Evolutionary conservation across 2,329 filamentous ascomycete species (phyloP), one percentile per base, ranked within the genome.

Genomic region (Hymenoscyphus occultus): DNA sequence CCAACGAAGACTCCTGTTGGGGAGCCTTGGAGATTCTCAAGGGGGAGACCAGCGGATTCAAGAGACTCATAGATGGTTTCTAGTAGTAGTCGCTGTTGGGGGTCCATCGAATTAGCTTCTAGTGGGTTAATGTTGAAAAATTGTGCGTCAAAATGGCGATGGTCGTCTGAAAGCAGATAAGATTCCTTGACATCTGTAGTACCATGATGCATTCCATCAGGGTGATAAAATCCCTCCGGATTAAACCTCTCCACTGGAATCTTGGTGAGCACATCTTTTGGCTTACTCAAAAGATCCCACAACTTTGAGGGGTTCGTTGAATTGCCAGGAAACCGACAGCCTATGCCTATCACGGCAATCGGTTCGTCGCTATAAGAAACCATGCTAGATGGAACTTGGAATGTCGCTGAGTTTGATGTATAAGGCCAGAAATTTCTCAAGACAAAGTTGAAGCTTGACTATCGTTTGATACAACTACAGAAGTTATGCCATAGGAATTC

Each of bases 191-290:
- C 62, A 35, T 56, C 57, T 7, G 57, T 58, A 19, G 39, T 35
- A 5, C 63, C 63, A 16, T 66, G 54, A 12, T 81, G 77, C 59
- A 80, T 77, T 5, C 79, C 79, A 14, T 81, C 78, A 0, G 82
- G 81, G 68, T 85, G 83, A 68, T 81, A 84, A 70, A 82, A 84
- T 13, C 81, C 81, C 13, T 80, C 75, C 28, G 81, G 77, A 48
- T 84, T 83, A 66, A 85, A 77, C 4, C 83, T 39, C 57, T 39
- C 39, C 39, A 56, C 71, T 28, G 71, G 69, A 57, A 61, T 60
- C 13, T 64, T 78, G 0, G 79, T 79, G 81, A 81, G 84, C 19
- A 82, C 81, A 40, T 79, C 82, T 56, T 79, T 75, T 16, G 77
- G 79, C 0, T 74, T 68, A 9, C 75, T 73, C 13, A 84, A 69